phyloP scores from a whole-genome alignment of 2,329 filamentous ascomycete species.

The Trichophyton schoenleinii region DNA sequence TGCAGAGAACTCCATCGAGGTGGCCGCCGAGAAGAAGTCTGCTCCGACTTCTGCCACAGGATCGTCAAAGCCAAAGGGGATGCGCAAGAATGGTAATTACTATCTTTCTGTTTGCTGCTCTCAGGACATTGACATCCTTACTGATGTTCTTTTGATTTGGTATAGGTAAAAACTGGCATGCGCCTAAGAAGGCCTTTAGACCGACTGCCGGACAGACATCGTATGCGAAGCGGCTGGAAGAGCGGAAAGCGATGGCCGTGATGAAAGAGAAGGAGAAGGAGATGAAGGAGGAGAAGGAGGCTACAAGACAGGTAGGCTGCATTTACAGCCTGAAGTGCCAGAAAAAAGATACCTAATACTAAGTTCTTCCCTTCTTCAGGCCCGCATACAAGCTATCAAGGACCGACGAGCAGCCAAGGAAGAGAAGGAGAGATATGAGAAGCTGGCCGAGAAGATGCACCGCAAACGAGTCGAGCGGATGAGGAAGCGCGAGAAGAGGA shows the following conservation, averaged over 20 bases:
- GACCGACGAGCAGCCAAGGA: conserved; percentile 80
- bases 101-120: not conserved
- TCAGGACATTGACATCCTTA: not conserved
- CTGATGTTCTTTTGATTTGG: not conserved
- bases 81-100: conserved; percentile 68
- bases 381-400: conserved; percentile 64
- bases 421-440: conserved; percentile 82
- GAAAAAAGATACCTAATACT: not conserved
- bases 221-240: conserved; percentile 62
- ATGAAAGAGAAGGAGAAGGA: conserved; percentile 89
- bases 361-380: conserved; percentile 35
- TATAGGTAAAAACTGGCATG: conserved; percentile 90
- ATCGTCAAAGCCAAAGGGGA: conserved; percentile 39
- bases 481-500: conserved; percentile 93
- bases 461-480: conserved; percentile 83
- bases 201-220: conserved; percentile 64
- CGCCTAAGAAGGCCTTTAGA: conserved; percentile 70
- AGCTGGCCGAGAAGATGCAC: conserved; percentile 97
- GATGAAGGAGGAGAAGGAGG: conserved; percentile 90
- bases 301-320: conserved; percentile 57
- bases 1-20: not conserved
- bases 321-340: not conserved
- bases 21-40: conserved; percentile 8
- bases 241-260: conserved; percentile 56
- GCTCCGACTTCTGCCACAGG: conserved; percentile 1